These are phyloP conservation scores for Marchantia paleacea DNA, from an alignment of 225 moss, liverwort and hornwort species.

Conservation along the genomic window DNA sequence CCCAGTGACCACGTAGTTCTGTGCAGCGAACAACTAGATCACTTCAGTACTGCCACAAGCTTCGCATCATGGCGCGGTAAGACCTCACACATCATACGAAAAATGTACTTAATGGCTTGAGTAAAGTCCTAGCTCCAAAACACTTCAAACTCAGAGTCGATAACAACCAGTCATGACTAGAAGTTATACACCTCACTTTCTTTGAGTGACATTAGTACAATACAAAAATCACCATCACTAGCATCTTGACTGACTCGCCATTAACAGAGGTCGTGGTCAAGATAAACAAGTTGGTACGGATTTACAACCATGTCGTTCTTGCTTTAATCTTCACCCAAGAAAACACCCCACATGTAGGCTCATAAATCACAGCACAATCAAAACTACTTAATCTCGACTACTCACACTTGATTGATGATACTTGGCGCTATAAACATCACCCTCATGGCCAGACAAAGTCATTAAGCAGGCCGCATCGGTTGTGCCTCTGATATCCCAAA, in stretches of 20 bases:
- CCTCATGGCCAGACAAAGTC: constrained; percentile 82
- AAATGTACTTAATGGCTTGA: not conserved
- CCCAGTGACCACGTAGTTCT: constrained; percentile 89
- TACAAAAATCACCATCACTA: too few species aligned
- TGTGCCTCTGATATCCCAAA: constrained; percentile 77
- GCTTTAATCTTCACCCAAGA: not conserved
- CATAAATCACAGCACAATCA: not conserved
- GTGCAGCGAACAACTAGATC: constrained; percentile 23
- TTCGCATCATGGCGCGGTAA: not conserved
- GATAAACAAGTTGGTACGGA: not conserved
- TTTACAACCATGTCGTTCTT: not conserved
- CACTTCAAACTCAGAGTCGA: not conserved
- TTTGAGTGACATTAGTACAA: too few species aligned
- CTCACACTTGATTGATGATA: constrained; percentile 80
- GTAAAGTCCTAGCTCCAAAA: not conserved
- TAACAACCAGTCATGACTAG: not conserved
- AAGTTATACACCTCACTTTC: too few species aligned
- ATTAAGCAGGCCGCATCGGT: constrained; percentile 67
- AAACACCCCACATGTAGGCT: not conserved
- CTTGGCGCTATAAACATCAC: constrained; percentile 85
- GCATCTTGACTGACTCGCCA: not conserved
- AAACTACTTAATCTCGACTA: not conserved
- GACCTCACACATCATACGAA: not conserved
- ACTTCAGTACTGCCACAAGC: not conserved
- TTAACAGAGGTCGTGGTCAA: not conserved